Evolutionary conservation across 352 stramenopile genomes (phyloP).

Genomic region (Sclerospora graminicola): DNA sequence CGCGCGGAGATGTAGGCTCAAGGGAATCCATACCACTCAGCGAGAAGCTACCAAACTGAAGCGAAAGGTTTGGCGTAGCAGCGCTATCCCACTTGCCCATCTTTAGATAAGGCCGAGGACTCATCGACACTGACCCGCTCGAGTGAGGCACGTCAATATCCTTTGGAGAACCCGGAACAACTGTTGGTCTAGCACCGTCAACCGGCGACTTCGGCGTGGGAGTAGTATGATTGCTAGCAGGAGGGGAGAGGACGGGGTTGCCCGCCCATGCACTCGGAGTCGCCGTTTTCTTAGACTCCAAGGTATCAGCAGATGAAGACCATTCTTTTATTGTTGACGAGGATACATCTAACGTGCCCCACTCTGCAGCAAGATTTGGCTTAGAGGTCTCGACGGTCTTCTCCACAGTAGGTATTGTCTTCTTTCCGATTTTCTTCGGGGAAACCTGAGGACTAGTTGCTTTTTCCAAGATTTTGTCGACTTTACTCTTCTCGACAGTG

Average conservation of each 20-base stretch:
- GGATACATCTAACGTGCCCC: slow-evolving; percentile 59
- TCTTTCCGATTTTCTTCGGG: slow-evolving; percentile 30
- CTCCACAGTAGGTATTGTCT: slow-evolving; percentile 35
- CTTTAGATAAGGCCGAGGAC: slow-evolving; percentile 73
- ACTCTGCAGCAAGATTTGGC: slow-evolving; percentile 38
- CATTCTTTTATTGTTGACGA: slow-evolving; percentile 53
- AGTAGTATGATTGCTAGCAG: slow-evolving; percentile 8
- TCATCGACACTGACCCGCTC: slow-evolving; percentile 25
- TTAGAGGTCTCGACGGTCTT: slow-evolving; percentile 19
- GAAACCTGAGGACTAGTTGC: slow-evolving; percentile 19
- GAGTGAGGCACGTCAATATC: slow-evolving; percentile 41
- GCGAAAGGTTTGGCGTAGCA: slow-evolving; percentile 54
- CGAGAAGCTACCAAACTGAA: slow-evolving; percentile 85
- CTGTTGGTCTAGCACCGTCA: slow-evolving; percentile 27
- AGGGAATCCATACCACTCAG: slow-evolving; percentile 50
- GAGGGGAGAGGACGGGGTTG: slow-evolving; percentile 41
- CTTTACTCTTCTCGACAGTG: slow-evolving; percentile 16
- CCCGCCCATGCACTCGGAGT: slow-evolving; percentile 58
- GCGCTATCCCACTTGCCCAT: slow-evolving; percentile 77
- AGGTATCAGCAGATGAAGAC: slow-evolving; percentile 29
- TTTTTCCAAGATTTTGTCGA: slow-evolving; percentile 20
- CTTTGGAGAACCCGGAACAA: slow-evolving; percentile 55
- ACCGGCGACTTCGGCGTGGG: slow-evolving; percentile 22
- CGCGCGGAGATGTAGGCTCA: slow-evolving; percentile 48
- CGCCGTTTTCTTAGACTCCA: slow-evolving; percentile 36